Percentiles rank a stretch among this genome's conserved stretches.
Evolutionary conservation across 2,329 filamentous ascomycete genomes (phyloP).

Genomic region (Paracoccidioides lutzii): DNA sequence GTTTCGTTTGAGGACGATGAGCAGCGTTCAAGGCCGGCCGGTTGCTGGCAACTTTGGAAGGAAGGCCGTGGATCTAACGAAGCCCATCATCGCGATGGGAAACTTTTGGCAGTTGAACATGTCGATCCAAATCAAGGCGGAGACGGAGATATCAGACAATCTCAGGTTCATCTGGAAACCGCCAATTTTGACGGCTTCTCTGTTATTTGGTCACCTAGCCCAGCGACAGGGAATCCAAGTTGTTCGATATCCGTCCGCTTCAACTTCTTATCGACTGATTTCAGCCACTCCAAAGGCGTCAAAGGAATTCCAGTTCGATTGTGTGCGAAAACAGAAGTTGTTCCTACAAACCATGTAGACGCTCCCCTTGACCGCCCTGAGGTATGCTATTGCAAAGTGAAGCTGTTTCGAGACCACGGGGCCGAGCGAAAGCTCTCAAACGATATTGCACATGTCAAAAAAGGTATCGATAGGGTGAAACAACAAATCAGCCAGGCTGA

Average conservation of each 20-base stretch:
- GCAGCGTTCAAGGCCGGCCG: slow-evolving; percentile 67
- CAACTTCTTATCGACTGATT: slow-evolving; percentile 97
- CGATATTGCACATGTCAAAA: slow-evolving; percentile 87
- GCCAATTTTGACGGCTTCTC: slow-evolving; percentile 91
- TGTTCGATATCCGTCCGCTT: slow-evolving; percentile 85
- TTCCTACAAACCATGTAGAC: slow-evolving; percentile 9
- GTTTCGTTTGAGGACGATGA: slow-evolving; percentile 95
- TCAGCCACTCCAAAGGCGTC: slow-evolving; percentile 96
- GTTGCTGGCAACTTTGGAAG: slow-evolving; percentile 90
- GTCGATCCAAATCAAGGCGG: slow-evolving; percentile 51
- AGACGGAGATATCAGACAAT: slow-evolving; percentile 46
- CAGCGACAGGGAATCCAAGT: slow-evolving; percentile 51
- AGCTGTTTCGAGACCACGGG: slow-evolving; percentile 90
- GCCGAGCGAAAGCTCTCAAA: slow-evolving; percentile 92
- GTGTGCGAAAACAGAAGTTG: slow-evolving; percentile 72
- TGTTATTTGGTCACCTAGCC: slow-evolving; percentile 70
- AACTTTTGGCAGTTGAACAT: slow-evolving; percentile 83
- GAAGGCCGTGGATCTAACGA: slow-evolving; percentile 92
- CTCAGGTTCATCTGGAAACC: slow-evolving; percentile 59
- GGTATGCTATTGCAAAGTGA: slow-evolving; percentile 90
- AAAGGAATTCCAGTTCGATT: slow-evolving; percentile 92
- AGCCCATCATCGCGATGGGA: slow-evolving; percentile 83
- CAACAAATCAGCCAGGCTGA: slow-evolving; percentile 75
- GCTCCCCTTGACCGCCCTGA: slow-evolving; percentile 7
- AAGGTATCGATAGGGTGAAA: slow-evolving; percentile 90